Base-by-base conservation (phyloP, 2,329 filamentous ascomycete genomes). In the Lizonia empirigonia region DNA sequence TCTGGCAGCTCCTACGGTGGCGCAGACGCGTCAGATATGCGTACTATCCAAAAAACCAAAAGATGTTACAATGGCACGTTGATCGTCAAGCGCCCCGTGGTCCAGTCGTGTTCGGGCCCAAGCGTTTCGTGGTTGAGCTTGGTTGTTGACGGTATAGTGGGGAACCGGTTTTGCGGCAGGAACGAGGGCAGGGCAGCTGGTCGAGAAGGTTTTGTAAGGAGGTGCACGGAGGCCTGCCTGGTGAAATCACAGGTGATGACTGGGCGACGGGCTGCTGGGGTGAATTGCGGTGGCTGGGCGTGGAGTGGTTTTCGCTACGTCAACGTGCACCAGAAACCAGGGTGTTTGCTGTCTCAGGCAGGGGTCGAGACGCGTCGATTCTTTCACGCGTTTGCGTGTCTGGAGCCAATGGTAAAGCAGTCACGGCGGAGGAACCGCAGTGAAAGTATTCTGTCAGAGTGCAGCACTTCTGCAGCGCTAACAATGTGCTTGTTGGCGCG, bases 31-130 rank as follows among this genome's bases (percentile, higher is more conserved):
- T 50, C 24, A 10, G 32, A 26, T 10, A 9, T 27, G 30, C 49
- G 15, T 51, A 50, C 42, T 55, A 33, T 51, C 37, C 52, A 48
- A 55, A 24, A 51, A 55, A 35, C 46, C 42, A 58, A 59, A 49
- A 55, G 38, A 42, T 23, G 42, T 7, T 23, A 26, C 42, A 15
- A 10, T 22, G 9, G 30, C 22, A 29, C 24, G 26, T 10, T 42
- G 49, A 19, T 16, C 49, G 54, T 53, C 51, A 44, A 50, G 53
- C 40, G 48, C 53, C 29, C 45, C 44, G 53, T 52, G 51, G 22
- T 27, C 22, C 37, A 30, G 16, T 39, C 13, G 38, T 27, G 26
- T 38, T 22, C 37, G 20, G 42, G 50, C 29, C 45, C 50, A 41
- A 53, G 50, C 50, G 32, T 24, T 20, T 30, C 37, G 37, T 34